These are phyloP conservation scores for Fusarium sp. DNA, from an alignment of 2,329 filamentous ascomycete species.

Conservation along the genomic window DNA sequence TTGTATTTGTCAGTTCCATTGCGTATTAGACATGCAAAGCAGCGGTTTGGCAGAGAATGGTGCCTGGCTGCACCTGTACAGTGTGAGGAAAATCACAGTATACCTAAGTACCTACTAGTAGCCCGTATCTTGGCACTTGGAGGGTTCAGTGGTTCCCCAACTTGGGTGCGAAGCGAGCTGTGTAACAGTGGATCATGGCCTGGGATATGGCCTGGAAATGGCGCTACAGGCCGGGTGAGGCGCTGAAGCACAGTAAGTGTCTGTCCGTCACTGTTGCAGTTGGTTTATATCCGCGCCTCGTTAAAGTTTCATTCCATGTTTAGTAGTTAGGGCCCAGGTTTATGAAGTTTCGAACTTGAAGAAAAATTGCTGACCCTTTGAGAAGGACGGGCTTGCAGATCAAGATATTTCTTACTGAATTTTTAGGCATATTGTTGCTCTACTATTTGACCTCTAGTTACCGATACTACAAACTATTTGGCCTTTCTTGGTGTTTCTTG, in stretches of 20 bases:
- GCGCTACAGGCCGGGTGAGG: constrained; percentile 12
- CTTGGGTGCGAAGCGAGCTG: constrained; percentile 18
- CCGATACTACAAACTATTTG: neutral
- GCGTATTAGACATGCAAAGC: neutral
- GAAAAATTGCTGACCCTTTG: neutral
- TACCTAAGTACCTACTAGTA: too few relatives aligned
- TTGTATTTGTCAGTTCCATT: constrained; percentile 12
- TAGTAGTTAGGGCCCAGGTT: neutral
- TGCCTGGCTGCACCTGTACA: constrained; percentile 12
- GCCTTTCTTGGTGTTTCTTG: constrained; percentile 2
- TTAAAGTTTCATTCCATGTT: constrained; percentile 8
- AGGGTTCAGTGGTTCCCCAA: constrained; percentile 2
- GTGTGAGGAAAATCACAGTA: constrained; percentile 13
- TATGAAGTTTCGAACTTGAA: neutral
- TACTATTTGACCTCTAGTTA: neutral
- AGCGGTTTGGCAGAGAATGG: neutral
- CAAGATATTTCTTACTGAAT: too few relatives aligned
- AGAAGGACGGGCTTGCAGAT: too few relatives aligned
- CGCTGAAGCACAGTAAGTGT: constrained; percentile 19
- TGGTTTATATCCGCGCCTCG: neutral
- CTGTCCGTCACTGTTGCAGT: neutral
- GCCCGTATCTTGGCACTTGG: constrained; percentile 15
- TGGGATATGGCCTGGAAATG: neutral
- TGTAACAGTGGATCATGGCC: constrained; percentile 21
- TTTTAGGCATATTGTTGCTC: neutral